Percentiles rank a stretch among this genome's conserved stretches.
Conservation (phyloP, 2,329 filamentous ascomycete species). For the Hypoxylon sp. region DNA sequence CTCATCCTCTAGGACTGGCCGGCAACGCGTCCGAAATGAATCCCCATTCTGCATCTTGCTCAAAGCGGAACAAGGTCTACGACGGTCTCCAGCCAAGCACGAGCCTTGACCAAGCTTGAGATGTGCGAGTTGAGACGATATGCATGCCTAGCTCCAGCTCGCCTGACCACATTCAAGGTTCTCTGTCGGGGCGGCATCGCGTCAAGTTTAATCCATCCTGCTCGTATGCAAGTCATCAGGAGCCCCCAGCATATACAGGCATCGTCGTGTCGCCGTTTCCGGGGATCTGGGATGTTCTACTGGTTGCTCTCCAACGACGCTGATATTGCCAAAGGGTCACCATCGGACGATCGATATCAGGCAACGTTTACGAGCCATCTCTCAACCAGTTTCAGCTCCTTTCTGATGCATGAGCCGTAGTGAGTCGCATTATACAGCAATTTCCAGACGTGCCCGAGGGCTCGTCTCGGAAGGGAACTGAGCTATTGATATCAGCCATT, state of each 20-base stretch:
- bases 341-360: conserved; percentile 30
- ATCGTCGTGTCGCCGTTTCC: conserved; percentile 24
- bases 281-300: conserved; percentile 17
- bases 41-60: conserved; percentile 34
- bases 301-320: conserved; percentile 17
- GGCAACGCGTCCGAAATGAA: conserved; percentile 28
- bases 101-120: conserved; percentile 15
- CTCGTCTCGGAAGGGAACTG: conserved; percentile 22
- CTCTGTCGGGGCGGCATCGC: conserved; percentile 15
- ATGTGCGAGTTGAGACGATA: conserved; percentile 7
- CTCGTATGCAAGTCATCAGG: conserved; percentile 37
- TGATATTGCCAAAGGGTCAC: conserved; percentile 30
- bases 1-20: conserved; percentile 28
- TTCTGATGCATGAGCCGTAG: conserved; percentile 20
- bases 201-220: conserved; percentile 17
- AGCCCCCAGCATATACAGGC: conserved; percentile 29
- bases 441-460: conserved; percentile 26
- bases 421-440: conserved; percentile 30
- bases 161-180: conserved; percentile 36
- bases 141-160: conserved; percentile 33
- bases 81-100: conserved; percentile 18
- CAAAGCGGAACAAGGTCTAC: conserved; percentile 31
- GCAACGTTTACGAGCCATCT: conserved; percentile 26
- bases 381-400: conserved; percentile 32
- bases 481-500: conserved; percentile 6